Percentiles rank a stretch among this genome's conserved stretches.
phyloP scores from a whole-genome alignment of 441 rosid genomes.

The Lepidium campestre region DNA sequence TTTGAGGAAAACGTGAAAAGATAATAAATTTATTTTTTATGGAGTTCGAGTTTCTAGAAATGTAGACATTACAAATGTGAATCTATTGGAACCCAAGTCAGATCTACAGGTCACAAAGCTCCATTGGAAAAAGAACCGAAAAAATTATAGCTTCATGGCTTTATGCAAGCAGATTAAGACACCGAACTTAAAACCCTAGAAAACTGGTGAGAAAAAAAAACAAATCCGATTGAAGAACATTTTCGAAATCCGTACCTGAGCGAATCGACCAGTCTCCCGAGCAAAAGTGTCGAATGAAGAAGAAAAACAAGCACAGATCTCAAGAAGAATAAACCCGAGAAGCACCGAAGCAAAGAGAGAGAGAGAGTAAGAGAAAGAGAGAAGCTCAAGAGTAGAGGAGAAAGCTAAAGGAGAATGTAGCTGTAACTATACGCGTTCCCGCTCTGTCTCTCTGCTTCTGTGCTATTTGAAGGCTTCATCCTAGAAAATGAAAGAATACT shows the following conservation, averaged over 20 bases:
- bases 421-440: slow-evolving; percentile 45
- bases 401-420: slow-evolving; percentile 17
- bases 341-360: neutral
- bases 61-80: neutral
- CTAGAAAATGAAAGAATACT: slow-evolving; percentile 18
- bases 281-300: neutral
- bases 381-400: neutral
- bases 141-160: neutral
- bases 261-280: neutral
- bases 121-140: neutral
- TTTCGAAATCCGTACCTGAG: slow-evolving; percentile 40
- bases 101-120: slow-evolving; percentile 12
- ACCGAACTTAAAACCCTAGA: neutral
- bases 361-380: slow-evolving; percentile 15
- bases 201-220: neutral
- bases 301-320: slow-evolving; percentile 39
- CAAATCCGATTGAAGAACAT: slow-evolving; percentile 1
- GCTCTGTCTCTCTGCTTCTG: slow-evolving; percentile 40
- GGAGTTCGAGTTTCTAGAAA: neutral
- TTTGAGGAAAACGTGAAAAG: neutral
- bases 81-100: slow-evolving; percentile 2
- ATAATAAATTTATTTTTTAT: too few relatives aligned
- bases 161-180: slow-evolving; percentile 3
- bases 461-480: slow-evolving; percentile 38
- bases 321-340: too few relatives aligned